Conservation (phyloP, 169 alveolate genomes). For the Ichthyophthirius multifiliis region DNA sequence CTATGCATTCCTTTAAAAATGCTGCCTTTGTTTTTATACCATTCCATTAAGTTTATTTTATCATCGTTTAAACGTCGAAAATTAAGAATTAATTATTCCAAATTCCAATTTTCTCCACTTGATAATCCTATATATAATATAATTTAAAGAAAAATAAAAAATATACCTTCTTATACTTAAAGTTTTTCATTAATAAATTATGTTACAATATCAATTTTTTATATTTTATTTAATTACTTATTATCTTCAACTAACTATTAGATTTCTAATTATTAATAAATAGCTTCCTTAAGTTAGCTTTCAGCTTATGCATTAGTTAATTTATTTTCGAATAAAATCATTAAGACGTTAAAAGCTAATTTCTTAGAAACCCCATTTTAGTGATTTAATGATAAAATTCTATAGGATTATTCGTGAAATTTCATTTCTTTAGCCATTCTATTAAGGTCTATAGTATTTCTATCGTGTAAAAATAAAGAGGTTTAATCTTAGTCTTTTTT, state of each 20-base stretch:
- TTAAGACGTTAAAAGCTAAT: neutral
- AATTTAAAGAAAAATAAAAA: no score
- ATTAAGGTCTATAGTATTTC: neutral
- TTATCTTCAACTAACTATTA: no score
- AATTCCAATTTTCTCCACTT: neutral
- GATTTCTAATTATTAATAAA: neutral
- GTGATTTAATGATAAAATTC: neutral
- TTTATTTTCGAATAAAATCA: neutral
- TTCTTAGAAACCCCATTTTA: neutral
- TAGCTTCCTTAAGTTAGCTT: neutral
- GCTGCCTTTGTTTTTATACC: neutral
- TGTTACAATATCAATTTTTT: no score
- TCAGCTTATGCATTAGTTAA: neutral
- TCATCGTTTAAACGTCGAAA: neutral
- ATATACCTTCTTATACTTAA: no score
- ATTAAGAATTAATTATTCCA: neutral
- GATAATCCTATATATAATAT: neutral
- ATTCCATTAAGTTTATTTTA: constrained; percentile 3
- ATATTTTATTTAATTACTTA: no score
- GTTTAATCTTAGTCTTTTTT: neutral
- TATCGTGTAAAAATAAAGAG: neutral
- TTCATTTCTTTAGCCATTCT: constrained; percentile 3
- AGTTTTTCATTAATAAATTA: no score
- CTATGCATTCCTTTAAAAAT: neutral
- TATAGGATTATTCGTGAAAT: neutral